Conservation (phyloP, 169 alveolate genomes). For the Cardiosporidium cionae region DNA sequence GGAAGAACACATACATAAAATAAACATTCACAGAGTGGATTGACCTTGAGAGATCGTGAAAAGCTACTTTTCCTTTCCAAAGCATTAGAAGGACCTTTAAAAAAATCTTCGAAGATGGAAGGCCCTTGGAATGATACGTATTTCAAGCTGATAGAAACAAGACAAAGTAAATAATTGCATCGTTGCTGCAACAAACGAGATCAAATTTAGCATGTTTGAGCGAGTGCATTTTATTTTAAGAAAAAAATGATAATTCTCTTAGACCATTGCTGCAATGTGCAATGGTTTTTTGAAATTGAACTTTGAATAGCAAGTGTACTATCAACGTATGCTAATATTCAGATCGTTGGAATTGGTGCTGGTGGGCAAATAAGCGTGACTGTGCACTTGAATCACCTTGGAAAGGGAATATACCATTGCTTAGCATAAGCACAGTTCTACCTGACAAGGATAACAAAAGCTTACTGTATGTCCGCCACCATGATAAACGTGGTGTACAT, state of each 20-base stretch:
- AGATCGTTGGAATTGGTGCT: not conserved
- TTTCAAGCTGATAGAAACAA: constrained; percentile 14
- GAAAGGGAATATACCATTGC: constrained; percentile 7
- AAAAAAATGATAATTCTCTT: too few species aligned
- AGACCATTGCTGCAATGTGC: too few species aligned
- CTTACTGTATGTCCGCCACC: constrained; percentile 22
- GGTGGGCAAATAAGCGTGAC: not conserved
- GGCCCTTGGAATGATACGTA: constrained; percentile 16
- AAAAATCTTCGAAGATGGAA: constrained; percentile 8
- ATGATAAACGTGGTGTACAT: not conserved
- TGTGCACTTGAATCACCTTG: not conserved
- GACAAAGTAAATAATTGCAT: constrained; percentile 22
- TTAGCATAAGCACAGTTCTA: constrained; percentile 24
- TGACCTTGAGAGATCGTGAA: constrained; percentile 13
- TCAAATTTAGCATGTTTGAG: too few species aligned
- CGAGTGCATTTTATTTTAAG: too few species aligned
- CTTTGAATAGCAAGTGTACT: too few species aligned
- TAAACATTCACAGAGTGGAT: too few species aligned
- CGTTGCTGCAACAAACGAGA: too few species aligned
- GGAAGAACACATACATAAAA: too few species aligned
- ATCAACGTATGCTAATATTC: too few species aligned
- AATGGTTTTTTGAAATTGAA: too few species aligned
- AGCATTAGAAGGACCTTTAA: constrained; percentile 28
- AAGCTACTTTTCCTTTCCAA: constrained; percentile 10
- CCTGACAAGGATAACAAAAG: constrained; percentile 16